Evolutionary conservation across 257 asterid species (phyloP), one percentile per base, ranked within the genome.

Genomic region (Echites panduratus): DNA sequence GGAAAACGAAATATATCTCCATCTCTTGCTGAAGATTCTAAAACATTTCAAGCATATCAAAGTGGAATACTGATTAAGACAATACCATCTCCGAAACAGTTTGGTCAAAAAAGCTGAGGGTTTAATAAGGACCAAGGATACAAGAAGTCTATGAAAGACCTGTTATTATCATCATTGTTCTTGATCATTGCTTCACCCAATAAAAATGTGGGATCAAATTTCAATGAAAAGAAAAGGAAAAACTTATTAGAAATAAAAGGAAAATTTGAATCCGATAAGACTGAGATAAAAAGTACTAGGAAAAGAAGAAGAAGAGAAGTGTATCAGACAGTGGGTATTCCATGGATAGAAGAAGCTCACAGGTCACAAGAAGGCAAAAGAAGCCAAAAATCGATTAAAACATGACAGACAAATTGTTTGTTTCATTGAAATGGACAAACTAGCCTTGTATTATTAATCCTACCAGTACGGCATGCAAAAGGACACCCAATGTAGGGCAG

Each of bases 321-420:
- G 38, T 32, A 32, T 32, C 38, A 32, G 38, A n/a, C 38, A 32
- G 38, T 3, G 1, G 38, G 38, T 45, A 69, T 58, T 68, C 53
- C 12, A 66, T 43, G 70, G 75, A 71, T 59, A 32, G 38, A 32
- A 67, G 79, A 71, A 81, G 84, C 61, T 85, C 87, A 87, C 88
- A 79, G 84, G 65, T 85, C 87, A 87, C 88, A 79, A 85, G 89
- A 80, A 70, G 89, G 80, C 77, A 73, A 77, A 45, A 71, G 69
- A 57, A 70, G 79, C 76, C 73, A 83, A 43, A 72, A 68, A 64
- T 76, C 77, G 80, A 54, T 75, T 68, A 76, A 47, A 26, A 49
- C n/a, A 38, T 17, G 80, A 44, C 84, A 66, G 77, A 66, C 29
- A 24, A 43, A 17, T 50, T 68, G 14, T 29, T 62, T 73, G 82